Base-by-base conservation (phyloP, 108 stramenopile species). In the Stephanodiscus triporus region DNA sequence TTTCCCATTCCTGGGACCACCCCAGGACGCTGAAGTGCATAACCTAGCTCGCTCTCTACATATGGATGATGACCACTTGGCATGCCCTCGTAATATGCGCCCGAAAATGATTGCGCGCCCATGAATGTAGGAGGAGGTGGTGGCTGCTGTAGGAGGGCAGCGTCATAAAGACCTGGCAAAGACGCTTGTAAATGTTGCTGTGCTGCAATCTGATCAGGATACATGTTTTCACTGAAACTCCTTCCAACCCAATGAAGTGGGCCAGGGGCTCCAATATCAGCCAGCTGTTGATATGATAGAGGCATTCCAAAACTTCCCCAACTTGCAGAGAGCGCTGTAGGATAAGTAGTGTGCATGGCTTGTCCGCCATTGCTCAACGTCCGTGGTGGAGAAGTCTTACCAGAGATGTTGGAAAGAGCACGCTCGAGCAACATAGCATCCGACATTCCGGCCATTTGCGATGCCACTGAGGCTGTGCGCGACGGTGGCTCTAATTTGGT, bases 21-120 rank as follows among this genome's bases (percentile, higher is more conserved):
- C 22, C 93, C 93, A 10, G 93, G 93, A 11, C 93, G 86, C 58
- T 90, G 93, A 9, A 94, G 73, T 16, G 93, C 90, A 65, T 81
- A 83, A 4, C 84, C 89, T 22, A 94, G 83, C 38, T 91, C 93
- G 29, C 77, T 78, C 43, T 87, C 85, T 45, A 74, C 72, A 58
- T 72, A 59, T 5, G 74, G 83, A 60, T 81, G 61, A 55, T 77
- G 84, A 36, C 82, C 29, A 24, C 27, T 66, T 76, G 83, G 68
- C 67, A 71, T 65, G 9, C 84, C 72, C 20, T 77, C 66, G 53
- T 76, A 69, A 20, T 73, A 81, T 14, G 51, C 42, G 22, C 78
- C 85, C 7, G 84, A 81, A 74, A 81, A 88, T 50, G 82, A 85
- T 45, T 88, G 87, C 6, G 87, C 81, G 9, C 84, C 87, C 51